These are phyloP conservation scores for Tetrastigma voinierianum DNA, from an alignment of 164 flowering plant species.

Conservation along the genomic window DNA sequence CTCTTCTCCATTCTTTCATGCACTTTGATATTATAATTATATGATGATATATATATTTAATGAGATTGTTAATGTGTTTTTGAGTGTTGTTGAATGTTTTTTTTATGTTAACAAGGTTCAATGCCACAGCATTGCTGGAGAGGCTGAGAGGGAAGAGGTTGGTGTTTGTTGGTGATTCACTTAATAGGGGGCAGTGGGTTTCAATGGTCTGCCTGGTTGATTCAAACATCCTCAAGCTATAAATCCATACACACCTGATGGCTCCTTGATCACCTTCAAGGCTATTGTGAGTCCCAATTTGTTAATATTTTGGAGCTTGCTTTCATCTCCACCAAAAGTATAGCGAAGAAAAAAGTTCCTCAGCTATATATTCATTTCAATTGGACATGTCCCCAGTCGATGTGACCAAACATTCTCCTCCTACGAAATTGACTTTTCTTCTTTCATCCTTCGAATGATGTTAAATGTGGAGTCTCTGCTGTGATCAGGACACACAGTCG, in stretches of 20 bases:
- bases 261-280: slow-evolving; percentile 57
- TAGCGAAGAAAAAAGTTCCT: too few relatives aligned
- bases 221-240: slow-evolving; percentile 27
- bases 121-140: slow-evolving; percentile 75
- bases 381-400: too few relatives aligned
- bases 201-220: slow-evolving; percentile 84
- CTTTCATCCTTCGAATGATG: too few relatives aligned
- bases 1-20: neutral
- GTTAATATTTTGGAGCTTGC: too few relatives aligned
- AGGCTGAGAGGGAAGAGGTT: slow-evolving; percentile 76
- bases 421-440: too few relatives aligned
- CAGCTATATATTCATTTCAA: too few relatives aligned
- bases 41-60: too few relatives aligned
- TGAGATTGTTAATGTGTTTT: slow-evolving; percentile 14
- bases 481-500: too few relatives aligned
- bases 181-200: slow-evolving; percentile 84
- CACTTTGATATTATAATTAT: too few relatives aligned
- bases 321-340: too few relatives aligned
- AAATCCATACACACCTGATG: slow-evolving; percentile 54
- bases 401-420: too few relatives aligned
- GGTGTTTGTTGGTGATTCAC: slow-evolving; percentile 83
- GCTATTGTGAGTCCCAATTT: slow-evolving; percentile 57
- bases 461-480: too few relatives aligned
- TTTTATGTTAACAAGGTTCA: slow-evolving; percentile 48
- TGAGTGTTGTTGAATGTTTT: slow-evolving; percentile 19